These are phyloP conservation scores for Pichia eremophila DNA, from an alignment of 805 yeast genomes.

Conservation along the genomic window DNA sequence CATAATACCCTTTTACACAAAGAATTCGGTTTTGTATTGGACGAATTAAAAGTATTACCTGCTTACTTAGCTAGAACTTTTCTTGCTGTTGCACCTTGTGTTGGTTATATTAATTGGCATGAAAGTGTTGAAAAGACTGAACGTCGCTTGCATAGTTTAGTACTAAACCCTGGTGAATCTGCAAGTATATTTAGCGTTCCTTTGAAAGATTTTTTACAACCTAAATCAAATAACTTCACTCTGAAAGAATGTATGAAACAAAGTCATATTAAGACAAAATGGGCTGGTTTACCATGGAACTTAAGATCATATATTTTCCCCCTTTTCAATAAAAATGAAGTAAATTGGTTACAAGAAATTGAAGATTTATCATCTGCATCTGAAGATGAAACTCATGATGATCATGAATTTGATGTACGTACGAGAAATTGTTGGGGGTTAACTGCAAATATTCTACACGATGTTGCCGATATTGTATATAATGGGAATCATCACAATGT, in stretches of 20 bases:
- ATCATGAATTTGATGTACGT: conserved; percentile 32
- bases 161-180: conserved; percentile 69
- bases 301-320: conserved; percentile 56
- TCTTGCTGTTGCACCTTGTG: conserved; percentile 74
- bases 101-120: conserved; percentile 47
- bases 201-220: conserved; percentile 44
- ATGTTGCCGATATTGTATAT: conserved; percentile 49
- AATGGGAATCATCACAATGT: conserved; percentile 25
- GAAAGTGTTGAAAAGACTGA: conserved; percentile 25
- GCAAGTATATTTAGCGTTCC: conserved; percentile 66
- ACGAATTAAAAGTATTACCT: conserved; percentile 57
- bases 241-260: conserved; percentile 27
- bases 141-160: conserved; percentile 21
- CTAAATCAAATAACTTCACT: conserved; percentile 20
- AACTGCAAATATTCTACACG: conserved; percentile 72
- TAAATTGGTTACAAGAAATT: conserved; percentile 52
- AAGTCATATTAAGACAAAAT: conserved; percentile 32
- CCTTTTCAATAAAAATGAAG: conserved; percentile 44
- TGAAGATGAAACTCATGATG: conserved; percentile 30
- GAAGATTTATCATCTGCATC: conserved; percentile 52
- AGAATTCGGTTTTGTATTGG: conserved; percentile 48
- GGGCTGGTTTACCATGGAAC: conserved; percentile 71
- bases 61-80: conserved; percentile 75
- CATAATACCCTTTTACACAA: conserved; percentile 34
- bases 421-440: conserved; percentile 76